phyloP scores from a whole-genome alignment of 768 basidiomycete genomes.

The Daedaleopsis nitida region DNA sequence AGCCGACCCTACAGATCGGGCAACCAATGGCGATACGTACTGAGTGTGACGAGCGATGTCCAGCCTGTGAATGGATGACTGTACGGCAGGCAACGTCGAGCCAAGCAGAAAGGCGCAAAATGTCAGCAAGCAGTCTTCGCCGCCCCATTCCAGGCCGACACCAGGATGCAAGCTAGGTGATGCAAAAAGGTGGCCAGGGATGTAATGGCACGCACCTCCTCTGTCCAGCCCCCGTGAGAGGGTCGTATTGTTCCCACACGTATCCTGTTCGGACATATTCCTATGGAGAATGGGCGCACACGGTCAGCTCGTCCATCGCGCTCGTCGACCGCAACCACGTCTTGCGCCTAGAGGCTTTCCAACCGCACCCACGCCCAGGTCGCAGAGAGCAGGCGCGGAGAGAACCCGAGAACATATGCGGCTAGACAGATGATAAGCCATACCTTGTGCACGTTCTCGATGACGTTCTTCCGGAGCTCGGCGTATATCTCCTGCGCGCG shows the following conservation, averaged over 20 bases:
- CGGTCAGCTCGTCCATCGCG: neutral
- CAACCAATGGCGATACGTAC: constrained; percentile 50
- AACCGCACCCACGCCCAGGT: too few relatives aligned
- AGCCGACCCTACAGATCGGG: neutral
- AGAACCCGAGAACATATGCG: too few relatives aligned
- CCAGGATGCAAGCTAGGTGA: neutral
- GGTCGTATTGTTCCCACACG: constrained; percentile 97
- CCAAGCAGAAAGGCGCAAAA: constrained; percentile 2
- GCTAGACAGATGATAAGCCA: constrained; percentile 6
- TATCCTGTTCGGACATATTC: constrained; percentile 93
- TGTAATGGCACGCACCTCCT: constrained; percentile 60
- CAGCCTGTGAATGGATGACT: constrained; percentile 98
- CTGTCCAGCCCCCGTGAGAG: constrained; percentile 77
- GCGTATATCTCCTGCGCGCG: constrained; percentile 78
- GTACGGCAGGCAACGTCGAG: neutral
- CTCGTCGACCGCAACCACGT: too few relatives aligned
- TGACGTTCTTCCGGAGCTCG: constrained; percentile 78
- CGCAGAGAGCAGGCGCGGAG: too few relatives aligned
- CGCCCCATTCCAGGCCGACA: neutral
- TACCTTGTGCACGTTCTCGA: constrained; percentile 80
- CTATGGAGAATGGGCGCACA: constrained; percentile 38
- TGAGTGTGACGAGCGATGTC: constrained; percentile 87
- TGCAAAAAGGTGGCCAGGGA: too few relatives aligned
- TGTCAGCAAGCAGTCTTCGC: neutral
- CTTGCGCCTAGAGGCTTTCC: too few relatives aligned